These are phyloP conservation scores for Tricholoma furcatifolium DNA, from an alignment of 768 basidiomycete genomes.

Conservation along the genomic window DNA sequence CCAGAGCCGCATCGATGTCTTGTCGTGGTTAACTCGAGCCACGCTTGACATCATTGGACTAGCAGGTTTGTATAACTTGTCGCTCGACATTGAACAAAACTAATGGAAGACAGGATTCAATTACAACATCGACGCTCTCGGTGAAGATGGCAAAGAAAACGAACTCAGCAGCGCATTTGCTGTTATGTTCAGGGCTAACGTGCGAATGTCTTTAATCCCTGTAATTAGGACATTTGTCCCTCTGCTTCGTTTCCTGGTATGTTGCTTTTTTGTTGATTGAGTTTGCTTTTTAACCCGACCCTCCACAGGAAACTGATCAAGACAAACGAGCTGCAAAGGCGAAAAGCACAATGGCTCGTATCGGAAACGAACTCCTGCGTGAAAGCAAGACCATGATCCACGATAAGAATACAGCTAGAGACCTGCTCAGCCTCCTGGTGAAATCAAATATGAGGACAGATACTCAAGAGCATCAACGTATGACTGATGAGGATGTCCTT, in stretches of 20 bases:
- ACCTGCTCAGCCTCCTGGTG: slow-evolving; percentile 23
- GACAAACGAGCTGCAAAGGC: slow-evolving; percentile 17
- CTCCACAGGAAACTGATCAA: slow-evolving; percentile 14
- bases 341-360: slow-evolving; percentile 33
- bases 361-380: slow-evolving; percentile 38
- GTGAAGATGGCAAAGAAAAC: slow-evolving; percentile 25
- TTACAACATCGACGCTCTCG: slow-evolving; percentile 23
- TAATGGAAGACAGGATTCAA: slow-evolving; percentile 20
- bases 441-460: slow-evolving; percentile 54
- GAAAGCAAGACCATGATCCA: slow-evolving; percentile 37
- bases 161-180: slow-evolving; percentile 47
- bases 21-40: slow-evolving; percentile 60
- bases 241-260: slow-evolving; percentile 29
- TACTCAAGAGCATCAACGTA: slow-evolving; percentile 7
- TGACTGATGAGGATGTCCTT: slow-evolving; percentile 14
- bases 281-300: background rate
- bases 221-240: slow-evolving; percentile 26
- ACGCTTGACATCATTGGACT: slow-evolving; percentile 78
- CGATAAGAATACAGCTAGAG: slow-evolving; percentile 10
- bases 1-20: slow-evolving; percentile 47
- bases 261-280: slow-evolving; percentile 5
- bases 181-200: slow-evolving; percentile 38
- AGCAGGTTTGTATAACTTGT: slow-evolving; percentile 44
- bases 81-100: slow-evolving; percentile 12
- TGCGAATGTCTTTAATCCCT: slow-evolving; percentile 25